Evolutionary conservation across 2,329 filamentous ascomycete species (phyloP).

Genomic region (Venturiaceae sp.): DNA sequence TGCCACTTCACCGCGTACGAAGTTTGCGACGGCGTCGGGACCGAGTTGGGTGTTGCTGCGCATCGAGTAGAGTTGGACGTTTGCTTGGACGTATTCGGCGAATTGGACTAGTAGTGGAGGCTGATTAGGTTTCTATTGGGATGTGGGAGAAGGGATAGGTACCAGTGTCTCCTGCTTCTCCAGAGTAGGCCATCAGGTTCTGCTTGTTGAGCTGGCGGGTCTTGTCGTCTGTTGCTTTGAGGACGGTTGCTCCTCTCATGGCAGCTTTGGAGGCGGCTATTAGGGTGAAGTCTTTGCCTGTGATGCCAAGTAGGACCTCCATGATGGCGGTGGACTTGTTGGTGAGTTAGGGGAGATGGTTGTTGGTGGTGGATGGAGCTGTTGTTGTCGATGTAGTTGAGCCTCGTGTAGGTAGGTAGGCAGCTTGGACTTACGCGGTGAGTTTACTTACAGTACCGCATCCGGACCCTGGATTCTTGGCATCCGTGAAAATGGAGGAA

Average conservation of each 20-base stretch:
- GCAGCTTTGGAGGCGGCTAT: conserved; percentile 95
- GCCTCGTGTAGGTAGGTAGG: not conserved
- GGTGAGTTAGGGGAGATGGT: not conserved
- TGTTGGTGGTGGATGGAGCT: not conserved
- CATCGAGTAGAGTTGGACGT: conserved; percentile 97
- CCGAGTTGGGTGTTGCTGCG: conserved; percentile 90
- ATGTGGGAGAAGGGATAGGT: conserved; percentile 18
- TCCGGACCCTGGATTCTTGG: too few relatives aligned
- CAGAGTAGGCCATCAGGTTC: conserved; percentile 89
- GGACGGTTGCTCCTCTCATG: conserved; percentile 93
- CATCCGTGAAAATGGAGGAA: too few relatives aligned
- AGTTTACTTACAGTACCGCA: not conserved
- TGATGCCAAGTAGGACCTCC: conserved; percentile 97
- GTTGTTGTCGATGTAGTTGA: conserved; percentile 1
- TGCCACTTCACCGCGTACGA: conserved; percentile 89
- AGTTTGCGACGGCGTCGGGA: conserved; percentile 80
- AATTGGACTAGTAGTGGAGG: conserved; percentile 67
- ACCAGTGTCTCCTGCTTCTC: conserved; percentile 94
- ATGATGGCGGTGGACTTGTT: conserved; percentile 2
- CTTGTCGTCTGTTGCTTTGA: conserved; percentile 95
- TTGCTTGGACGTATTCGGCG: conserved; percentile 97
- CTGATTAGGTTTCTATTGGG: not conserved
- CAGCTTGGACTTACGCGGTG: not conserved
- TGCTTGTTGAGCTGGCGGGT: conserved; percentile 86
- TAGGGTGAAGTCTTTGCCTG: conserved; percentile 98